Percentiles rank a stretch among this genome's conserved stretches.
phyloP scores from a whole-genome alignment of 164 flowering plant species.

The Tetracentron sinense region DNA sequence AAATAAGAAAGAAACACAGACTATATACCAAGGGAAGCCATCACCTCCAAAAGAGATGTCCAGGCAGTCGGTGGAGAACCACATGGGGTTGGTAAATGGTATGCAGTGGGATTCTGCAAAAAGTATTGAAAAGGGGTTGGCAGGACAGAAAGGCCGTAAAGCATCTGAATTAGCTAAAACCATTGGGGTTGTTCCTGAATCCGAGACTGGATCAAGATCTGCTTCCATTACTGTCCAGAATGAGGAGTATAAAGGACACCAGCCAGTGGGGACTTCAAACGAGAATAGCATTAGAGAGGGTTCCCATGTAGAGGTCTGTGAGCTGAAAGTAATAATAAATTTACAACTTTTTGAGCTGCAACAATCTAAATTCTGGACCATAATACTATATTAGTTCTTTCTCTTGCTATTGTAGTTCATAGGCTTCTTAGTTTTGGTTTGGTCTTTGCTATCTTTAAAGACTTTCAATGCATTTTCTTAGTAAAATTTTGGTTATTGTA shows the following conservation, averaged over 20 bases:
- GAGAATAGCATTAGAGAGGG: slow-evolving; percentile 56
- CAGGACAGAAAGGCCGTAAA: slow-evolving; percentile 29
- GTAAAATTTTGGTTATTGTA: no score
- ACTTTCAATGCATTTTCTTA: no score
- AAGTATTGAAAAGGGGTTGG: slow-evolving; percentile 26
- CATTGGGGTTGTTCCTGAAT: slow-evolving; percentile 32
- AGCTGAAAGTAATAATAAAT: background rate
- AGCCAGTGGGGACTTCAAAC: slow-evolving; percentile 13
- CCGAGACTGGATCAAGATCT: slow-evolving; percentile 28
- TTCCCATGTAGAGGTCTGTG: slow-evolving; percentile 74
- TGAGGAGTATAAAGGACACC: slow-evolving; percentile 15
- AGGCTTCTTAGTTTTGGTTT: background rate
- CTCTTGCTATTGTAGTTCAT: background rate
- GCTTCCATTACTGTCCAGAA: slow-evolving; percentile 15
- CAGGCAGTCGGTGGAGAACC: slow-evolving; percentile 20
- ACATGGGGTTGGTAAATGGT: slow-evolving; percentile 26
- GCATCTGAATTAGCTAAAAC: slow-evolving; percentile 33
- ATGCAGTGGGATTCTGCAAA: slow-evolving; percentile 21
- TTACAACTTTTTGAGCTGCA: background rate
- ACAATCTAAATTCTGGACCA: background rate
- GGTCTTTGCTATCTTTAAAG: no score
- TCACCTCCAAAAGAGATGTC: slow-evolving; percentile 25
- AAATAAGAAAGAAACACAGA: slow-evolving; percentile 23
- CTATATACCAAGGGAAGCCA: slow-evolving; percentile 9
- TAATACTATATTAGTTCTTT: background rate